phyloP scores from a whole-genome alignment of 2,329 filamentous ascomycete species.

The Trichoderma guizhouense region DNA sequence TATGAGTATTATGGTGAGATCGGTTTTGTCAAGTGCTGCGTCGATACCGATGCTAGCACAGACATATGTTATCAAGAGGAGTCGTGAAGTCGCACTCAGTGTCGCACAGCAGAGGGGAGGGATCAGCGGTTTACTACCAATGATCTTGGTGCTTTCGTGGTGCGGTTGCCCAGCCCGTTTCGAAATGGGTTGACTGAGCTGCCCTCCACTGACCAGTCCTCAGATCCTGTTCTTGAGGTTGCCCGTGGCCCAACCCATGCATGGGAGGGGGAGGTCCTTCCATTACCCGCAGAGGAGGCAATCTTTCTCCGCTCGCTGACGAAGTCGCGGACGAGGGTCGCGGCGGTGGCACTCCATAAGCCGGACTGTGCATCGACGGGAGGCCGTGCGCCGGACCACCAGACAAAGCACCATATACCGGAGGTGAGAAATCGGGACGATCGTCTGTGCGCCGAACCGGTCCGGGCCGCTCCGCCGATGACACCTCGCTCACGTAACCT shows the following conservation, averaged over 20 bases:
- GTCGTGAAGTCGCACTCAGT: neutral
- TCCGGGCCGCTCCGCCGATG: slow-evolving; percentile 44
- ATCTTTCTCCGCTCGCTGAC: slow-evolving; percentile 39
- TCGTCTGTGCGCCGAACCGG: slow-evolving; percentile 49
- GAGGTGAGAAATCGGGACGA: slow-evolving; percentile 40
- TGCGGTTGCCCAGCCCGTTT: slow-evolving; percentile 38
- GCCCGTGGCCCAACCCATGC: slow-evolving; percentile 25
- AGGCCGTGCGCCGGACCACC: slow-evolving; percentile 36
- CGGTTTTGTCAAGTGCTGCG: neutral
- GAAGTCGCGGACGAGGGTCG: slow-evolving; percentile 39
- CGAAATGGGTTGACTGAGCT: slow-evolving; percentile 31
- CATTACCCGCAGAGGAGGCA: slow-evolving; percentile 48
- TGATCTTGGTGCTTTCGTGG: slow-evolving; percentile 26
- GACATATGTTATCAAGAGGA: neutral
- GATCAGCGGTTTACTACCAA: slow-evolving; percentile 13
- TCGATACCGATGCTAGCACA: slow-evolving; percentile 1
- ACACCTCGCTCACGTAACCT: slow-evolving; percentile 41
- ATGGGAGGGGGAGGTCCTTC: slow-evolving; percentile 33
- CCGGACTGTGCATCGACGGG: slow-evolving; percentile 40
- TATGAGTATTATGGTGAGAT: neutral
- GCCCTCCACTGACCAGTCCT: slow-evolving; percentile 37
- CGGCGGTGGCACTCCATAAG: slow-evolving; percentile 36
- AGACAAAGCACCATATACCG: slow-evolving; percentile 38
- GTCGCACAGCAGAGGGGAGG: neutral
- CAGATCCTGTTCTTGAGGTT: slow-evolving; percentile 35